Evolutionary conservation across 805 yeast species (phyloP).

Genomic region (Grigorovia jiainica): DNA sequence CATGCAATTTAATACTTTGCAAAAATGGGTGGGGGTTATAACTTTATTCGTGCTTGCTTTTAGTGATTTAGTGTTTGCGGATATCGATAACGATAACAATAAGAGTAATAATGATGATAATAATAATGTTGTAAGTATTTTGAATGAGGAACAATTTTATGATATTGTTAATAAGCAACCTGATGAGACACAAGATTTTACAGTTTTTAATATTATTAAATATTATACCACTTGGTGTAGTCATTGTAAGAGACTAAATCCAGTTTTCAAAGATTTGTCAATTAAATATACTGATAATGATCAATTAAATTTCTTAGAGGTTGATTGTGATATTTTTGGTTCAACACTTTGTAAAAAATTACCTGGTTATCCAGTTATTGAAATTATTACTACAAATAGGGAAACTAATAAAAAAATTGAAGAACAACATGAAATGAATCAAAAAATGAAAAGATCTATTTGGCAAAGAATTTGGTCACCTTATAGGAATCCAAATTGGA

Average conservation of each 20-base stretch:
- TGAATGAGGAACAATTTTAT: slow-evolving; percentile 22
- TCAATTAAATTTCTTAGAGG: slow-evolving; percentile 21
- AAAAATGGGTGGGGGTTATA: too few relatives aligned
- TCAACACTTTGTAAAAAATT: slow-evolving; percentile 21
- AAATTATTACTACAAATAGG: slow-evolving; percentile 40
- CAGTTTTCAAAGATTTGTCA: slow-evolving; percentile 44
- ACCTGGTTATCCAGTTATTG: slow-evolving; percentile 58
- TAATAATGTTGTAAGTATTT: slow-evolving; percentile 10
- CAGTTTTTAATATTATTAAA: slow-evolving; percentile 26
- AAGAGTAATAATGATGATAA: background rate
- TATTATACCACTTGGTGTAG: slow-evolving; percentile 64
- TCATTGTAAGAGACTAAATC: slow-evolving; percentile 53
- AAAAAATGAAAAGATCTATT: slow-evolving; percentile 2
- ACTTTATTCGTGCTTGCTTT: background rate
- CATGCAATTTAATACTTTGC: too few relatives aligned
- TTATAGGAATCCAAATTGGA: slow-evolving; percentile 13
- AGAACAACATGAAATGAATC: background rate
- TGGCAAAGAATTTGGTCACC: background rate
- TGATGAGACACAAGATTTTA: too few relatives aligned
- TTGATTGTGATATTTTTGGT: slow-evolving; percentile 29
- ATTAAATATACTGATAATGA: slow-evolving; percentile 22
- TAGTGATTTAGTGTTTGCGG: too few relatives aligned
- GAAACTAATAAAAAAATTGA: background rate
- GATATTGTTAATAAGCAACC: slow-evolving; percentile 21
- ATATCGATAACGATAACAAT: too few relatives aligned